phyloP scores from a whole-genome alignment of 192 early-diverging fungal genomes.

The Coemansia sp. region DNA sequence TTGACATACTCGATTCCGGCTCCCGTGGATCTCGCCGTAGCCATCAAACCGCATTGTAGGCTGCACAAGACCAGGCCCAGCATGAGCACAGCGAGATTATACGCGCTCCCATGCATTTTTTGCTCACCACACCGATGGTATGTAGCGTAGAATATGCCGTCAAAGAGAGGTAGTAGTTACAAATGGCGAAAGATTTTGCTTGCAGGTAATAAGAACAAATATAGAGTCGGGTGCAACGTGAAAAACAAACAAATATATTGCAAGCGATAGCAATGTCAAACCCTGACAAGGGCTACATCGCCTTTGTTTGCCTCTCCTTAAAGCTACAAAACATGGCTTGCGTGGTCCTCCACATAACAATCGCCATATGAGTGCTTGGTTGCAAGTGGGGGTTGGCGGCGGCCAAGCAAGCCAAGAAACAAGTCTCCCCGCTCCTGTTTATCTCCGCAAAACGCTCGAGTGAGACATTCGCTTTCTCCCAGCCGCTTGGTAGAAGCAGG shows the following conservation, averaged over 20 bases:
- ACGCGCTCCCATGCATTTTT: slow-evolving; percentile 2
- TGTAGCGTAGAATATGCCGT: background rate
- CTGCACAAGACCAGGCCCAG: background rate
- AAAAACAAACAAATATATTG: background rate
- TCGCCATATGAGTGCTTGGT: background rate
- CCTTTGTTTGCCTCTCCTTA: background rate
- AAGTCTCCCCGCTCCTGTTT: background rate
- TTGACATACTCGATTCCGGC: slow-evolving; percentile 42
- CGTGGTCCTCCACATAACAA: background rate
- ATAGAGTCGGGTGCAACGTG: no score
- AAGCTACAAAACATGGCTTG: background rate
- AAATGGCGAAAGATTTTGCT: background rate
- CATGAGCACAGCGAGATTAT: background rate
- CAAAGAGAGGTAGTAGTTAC: background rate
- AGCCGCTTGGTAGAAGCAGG: background rate
- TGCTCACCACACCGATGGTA: no score
- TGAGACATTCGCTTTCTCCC: background rate
- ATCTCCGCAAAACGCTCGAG: background rate
- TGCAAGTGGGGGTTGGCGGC: background rate
- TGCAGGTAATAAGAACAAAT: background rate
- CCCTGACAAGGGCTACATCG: background rate
- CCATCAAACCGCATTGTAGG: background rate
- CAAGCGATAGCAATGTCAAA: background rate
- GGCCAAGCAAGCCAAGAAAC: background rate
- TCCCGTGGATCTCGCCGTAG: slow-evolving; percentile 1